Percentiles rank a stretch among this genome's conserved stretches.
Evolutionary conservation across 257 asterid species (phyloP).

Genomic region (Mitragyna speciosa): DNA sequence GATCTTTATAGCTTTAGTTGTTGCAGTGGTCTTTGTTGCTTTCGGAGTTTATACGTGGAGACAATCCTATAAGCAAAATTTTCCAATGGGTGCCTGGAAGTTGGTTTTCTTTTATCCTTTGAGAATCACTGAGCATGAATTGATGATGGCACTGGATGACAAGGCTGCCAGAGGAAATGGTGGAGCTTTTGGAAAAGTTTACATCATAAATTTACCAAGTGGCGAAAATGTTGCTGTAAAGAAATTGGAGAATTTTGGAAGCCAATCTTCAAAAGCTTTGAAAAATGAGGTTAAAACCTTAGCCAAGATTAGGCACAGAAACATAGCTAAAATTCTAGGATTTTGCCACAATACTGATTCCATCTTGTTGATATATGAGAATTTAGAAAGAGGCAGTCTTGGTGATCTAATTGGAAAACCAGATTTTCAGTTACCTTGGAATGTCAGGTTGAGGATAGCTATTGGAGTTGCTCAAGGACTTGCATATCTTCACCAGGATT

Average conservation of each 20-base stretch:
- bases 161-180: conserved; percentile 52
- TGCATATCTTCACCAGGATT: conserved; percentile 81
- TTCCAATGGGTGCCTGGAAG: conserved; percentile 46
- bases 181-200: conserved; percentile 67
- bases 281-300: conserved; percentile 65
- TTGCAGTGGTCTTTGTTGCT: conserved; percentile 39
- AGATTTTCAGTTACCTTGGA: conserved; percentile 58
- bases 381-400: conserved; percentile 66
- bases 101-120: conserved; percentile 82
- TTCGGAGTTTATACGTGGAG: conserved; percentile 42
- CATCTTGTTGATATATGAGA: conserved; percentile 69
- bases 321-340: conserved; percentile 68
- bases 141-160: conserved; percentile 64
- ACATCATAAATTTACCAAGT: conserved; percentile 64
- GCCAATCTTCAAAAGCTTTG: conserved; percentile 54
- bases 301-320: conserved; percentile 81
- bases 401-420: conserved; percentile 56
- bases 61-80: conserved; percentile 34
- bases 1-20: conserved; percentile 44
- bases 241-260: conserved; percentile 46
- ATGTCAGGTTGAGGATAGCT: conserved; percentile 57
- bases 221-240: conserved; percentile 71
- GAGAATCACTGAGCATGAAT: conserved; percentile 65
- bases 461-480: conserved; percentile 78
- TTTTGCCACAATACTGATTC: conserved; percentile 63